Evolutionary conservation across 2,329 filamentous ascomycete genomes (phyloP), one percentile per base, ranked within the genome.

Genomic region (Daldinia sp.): DNA sequence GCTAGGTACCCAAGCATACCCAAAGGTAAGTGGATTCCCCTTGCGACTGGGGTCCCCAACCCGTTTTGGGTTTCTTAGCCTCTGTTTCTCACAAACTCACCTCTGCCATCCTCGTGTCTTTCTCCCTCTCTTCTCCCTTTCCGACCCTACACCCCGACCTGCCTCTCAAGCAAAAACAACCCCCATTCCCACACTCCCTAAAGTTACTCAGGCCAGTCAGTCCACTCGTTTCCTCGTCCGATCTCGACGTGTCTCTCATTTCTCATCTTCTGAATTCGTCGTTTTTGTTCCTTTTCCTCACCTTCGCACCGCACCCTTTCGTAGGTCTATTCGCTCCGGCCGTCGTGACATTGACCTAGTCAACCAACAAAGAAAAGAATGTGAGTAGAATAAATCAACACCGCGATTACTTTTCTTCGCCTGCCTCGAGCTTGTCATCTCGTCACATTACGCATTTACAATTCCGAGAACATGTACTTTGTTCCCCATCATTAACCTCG

Each of bases 211-310:
- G 65, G 68, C 65, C 61, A 68, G 71, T 70, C 72, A 73, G 71
- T 74, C 71, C 72, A 74, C 70, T 74, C 72, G 65, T 74, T 74
- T 73, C 68, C 69, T 71, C 72, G 70, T 72, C 69, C 68, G 65
- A 71, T 72, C 71, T 70, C 67, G 69, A 71, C 71, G 63, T 68
- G 71, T 67, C 71, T 74, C 67, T 74, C 71, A 54, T 73, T 74
- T 70, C 69, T 65, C 68, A 64, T 71, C 65, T 65, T 70, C 66
- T 73, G 56, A 58, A 67, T 65, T 67, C 60, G 64, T 65, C 50
- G 59, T 70, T 70, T 70, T 63, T 48, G 23, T 61, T 67, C 60
- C 54, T 60, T 46, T 65, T 48, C 56, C 51, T 28, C 41, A 41
- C 39, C 37, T 53, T 61, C 44, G 46, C 59, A 57, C 60, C 53